Percentiles rank a stretch among this genome's conserved stretches.
Conservation (phyloP, 2,329 filamentous ascomycete genomes). For the Delphinella strobiligena region DNA sequence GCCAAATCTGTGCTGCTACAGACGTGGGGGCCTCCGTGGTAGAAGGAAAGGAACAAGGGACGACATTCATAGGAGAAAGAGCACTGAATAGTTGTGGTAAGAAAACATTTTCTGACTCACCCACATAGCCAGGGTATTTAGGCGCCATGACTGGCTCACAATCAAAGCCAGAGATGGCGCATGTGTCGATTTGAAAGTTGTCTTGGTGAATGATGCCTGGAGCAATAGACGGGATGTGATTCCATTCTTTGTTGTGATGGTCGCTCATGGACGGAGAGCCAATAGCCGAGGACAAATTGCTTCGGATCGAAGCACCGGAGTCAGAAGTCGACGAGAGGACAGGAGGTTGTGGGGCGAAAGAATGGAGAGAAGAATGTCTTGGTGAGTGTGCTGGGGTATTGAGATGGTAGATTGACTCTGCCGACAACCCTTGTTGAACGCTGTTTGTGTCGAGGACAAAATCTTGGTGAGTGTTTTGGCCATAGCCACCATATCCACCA, state of each 20-base stretch:
- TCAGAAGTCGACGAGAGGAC: conserved; percentile 37
- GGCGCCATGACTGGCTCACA: conserved; percentile 35
- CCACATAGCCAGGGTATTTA: conserved; percentile 35
- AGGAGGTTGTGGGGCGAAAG: conserved; percentile 33
- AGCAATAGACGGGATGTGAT: conserved; percentile 43
- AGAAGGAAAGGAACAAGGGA: background rate
- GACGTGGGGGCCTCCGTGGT: background rate
- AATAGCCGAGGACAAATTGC: conserved; percentile 37
- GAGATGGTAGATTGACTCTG: background rate
- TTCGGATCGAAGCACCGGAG: conserved; percentile 36
- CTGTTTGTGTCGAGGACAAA: background rate
- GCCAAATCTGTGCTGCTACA: background rate
- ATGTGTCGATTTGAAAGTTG: conserved; percentile 39
- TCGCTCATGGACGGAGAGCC: conserved; percentile 45
- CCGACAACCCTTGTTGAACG: background rate
- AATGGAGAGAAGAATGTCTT: conserved; percentile 30
- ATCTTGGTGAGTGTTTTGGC: background rate
- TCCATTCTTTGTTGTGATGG: conserved; percentile 49
- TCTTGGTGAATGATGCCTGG: conserved; percentile 51
- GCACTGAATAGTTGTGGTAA: conserved; percentile 17
- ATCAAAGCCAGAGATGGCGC: conserved; percentile 45
- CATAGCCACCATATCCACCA: no score
- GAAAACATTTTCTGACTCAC: conserved; percentile 33
- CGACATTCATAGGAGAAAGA: background rate
- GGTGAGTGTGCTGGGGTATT: conserved; percentile 22